Evolutionary conservation across 345 rosid species (phyloP), one percentile per base, ranked within the genome.

Genomic region (Sonneratia caseolaris): DNA sequence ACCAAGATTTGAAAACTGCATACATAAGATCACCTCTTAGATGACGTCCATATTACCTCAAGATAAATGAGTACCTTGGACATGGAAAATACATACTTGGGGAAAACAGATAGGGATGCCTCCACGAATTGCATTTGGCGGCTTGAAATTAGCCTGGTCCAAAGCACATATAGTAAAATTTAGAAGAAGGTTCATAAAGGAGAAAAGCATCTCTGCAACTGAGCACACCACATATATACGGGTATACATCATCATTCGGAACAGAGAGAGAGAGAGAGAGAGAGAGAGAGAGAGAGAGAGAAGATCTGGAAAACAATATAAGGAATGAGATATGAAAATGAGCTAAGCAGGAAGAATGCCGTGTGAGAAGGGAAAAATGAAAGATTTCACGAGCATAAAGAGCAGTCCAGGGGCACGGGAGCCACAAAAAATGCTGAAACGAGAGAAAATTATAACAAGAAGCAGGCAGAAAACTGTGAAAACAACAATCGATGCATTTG

Each of bases 71-170:
- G 37, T 61, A 49, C 45, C 18, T n/a, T 36, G 67, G 61, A n/a
- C 40, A 66, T 69, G 71, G 22, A 67, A 70, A 48, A 59, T 70
- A 76, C 91, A 71, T 87, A 88, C 98, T 80, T 93, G 98, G 67
- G 98, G 98, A 75, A 93, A 93, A 70, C 95, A 86, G 74, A 93
- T 71, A 21, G 98, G 96, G 73, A 91, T 89, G 51, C 98, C 98
- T 74, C 98, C 97, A 75, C 97, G 93, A 73, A 93, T 85, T 19
- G 97, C 80, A 71, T 79, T 89, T 61, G 97, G 92, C 72, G 88
- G 90, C 68, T 72, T 71, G 74, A 88, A 91, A 70, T 70, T 76
- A 45, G 90, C 89, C 96, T 91, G 84, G 53, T 79, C 73, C 9
- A 72, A 74, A 71, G 79, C 51, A 74, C 27, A 64, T 64, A 47